These are phyloP conservation scores for Neurospora intermedia DNA, from an alignment of 495 filamentous ascomycete species.

Conservation along the genomic window DNA sequence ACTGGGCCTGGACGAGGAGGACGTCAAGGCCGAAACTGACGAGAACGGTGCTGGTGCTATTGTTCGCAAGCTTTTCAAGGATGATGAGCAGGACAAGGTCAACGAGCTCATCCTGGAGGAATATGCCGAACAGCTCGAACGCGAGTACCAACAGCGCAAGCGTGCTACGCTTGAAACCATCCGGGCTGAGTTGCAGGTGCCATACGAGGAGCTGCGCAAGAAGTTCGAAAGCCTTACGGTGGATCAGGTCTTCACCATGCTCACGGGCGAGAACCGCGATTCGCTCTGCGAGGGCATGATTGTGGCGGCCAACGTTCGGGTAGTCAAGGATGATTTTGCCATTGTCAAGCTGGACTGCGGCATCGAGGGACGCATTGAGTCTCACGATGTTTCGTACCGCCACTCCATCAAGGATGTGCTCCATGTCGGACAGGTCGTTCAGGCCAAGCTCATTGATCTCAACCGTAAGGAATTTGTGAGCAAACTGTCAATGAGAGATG, in stretches of 20 bases:
- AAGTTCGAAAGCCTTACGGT: conserved; percentile 58
- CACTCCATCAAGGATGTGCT: conserved; percentile 47
- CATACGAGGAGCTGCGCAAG: conserved; percentile 88
- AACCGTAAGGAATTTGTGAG: conserved; percentile 73
- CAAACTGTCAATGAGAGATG: conserved; percentile 74
- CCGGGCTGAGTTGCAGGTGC: conserved; percentile 79
- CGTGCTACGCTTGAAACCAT: conserved; percentile 95
- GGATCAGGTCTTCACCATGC: conserved; percentile 92
- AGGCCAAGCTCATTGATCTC: conserved; percentile 75
- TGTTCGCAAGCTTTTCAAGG: conserved; percentile 82
- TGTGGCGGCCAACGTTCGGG: conserved; percentile 75
- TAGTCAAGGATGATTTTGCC: conserved; percentile 82
- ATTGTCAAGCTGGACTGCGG: conserved; percentile 91
- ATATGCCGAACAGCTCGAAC: conserved; percentile 91
- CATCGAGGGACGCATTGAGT: conserved; percentile 74
- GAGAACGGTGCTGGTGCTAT: conserved; percentile 81
- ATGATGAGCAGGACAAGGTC: conserved; percentile 85
- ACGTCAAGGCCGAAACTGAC: conserved; percentile 86
- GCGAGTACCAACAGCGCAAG: conserved; percentile 85
- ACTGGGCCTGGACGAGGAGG: conserved; percentile 90
- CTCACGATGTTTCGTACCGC: conserved; percentile 58
- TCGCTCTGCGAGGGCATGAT: conserved; percentile 82
- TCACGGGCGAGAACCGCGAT: conserved; percentile 84
- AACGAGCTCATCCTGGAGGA: conserved; percentile 94
- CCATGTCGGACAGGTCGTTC: conserved; percentile 66